Evolutionary conservation across 345 rosid species (phyloP).

Genomic region (Salix purpurea): DNA sequence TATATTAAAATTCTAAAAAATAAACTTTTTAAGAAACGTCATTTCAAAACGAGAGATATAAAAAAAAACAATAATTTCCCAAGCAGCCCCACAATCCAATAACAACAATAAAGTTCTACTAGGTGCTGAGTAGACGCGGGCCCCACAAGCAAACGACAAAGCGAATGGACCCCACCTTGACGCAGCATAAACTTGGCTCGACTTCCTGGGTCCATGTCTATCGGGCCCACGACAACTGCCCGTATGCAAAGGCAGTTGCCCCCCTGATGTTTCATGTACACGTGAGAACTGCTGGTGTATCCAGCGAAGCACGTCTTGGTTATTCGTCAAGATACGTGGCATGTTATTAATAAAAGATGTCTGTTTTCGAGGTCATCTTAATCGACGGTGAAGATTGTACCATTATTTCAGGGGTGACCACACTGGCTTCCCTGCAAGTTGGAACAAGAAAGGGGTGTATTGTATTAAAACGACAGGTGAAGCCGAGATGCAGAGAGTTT

Average conservation of each 20-base stretch:
- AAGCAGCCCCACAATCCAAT: background rate
- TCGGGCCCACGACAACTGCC: conserved; percentile 43
- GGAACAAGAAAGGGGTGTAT: background rate
- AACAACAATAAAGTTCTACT: background rate
- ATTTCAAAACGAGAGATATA: too few species aligned
- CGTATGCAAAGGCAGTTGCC: conserved; percentile 20
- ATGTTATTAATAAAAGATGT: background rate
- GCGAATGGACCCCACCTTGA: background rate
- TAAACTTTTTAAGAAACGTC: too few species aligned
- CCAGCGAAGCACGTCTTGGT: conserved; percentile 17
- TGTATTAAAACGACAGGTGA: background rate
- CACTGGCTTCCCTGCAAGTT: background rate
- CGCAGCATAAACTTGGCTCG: conserved; percentile 26
- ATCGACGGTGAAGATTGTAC: conserved; percentile 4
- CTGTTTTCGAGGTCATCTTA: background rate
- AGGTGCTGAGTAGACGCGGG: conserved; percentile 22
- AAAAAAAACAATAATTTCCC: too few species aligned
- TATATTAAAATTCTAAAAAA: too few species aligned
- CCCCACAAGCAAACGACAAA: conserved; percentile 5
- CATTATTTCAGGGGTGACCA: conserved; percentile 6
- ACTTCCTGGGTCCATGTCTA: conserved; percentile 34
- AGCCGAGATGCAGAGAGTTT: background rate
- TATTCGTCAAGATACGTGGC: conserved; percentile 12
- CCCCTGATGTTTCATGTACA: conserved; percentile 3
- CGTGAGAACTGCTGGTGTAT: conserved; percentile 10